Percentiles rank a stretch among this genome's conserved stretches.
These are phyloP conservation scores for Arabidopsis lyrata DNA, from an alignment of 441 rosid species.

Conservation along the genomic window DNA sequence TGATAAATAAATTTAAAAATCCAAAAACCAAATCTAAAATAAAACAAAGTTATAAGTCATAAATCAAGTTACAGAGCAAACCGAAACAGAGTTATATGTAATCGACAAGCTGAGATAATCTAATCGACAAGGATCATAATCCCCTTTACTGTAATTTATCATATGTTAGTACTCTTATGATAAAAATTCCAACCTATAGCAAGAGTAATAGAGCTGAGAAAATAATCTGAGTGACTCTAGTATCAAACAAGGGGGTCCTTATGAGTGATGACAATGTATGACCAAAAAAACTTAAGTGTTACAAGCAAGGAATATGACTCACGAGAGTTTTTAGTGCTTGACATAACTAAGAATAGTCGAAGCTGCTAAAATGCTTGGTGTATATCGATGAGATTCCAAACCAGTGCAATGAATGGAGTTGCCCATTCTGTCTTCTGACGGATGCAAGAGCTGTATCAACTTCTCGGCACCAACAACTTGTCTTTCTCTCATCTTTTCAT, in stretches of 20 bases:
- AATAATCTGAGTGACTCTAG: not conserved
- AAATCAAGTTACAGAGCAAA: no score
- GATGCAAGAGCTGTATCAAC: slow-evolving; percentile 59
- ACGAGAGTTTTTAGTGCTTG: slow-evolving; percentile 38
- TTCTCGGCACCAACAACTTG: slow-evolving; percentile 67
- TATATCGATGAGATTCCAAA: slow-evolving; percentile 34
- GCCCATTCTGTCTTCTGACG: slow-evolving; percentile 43
- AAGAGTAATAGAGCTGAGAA: not conserved
- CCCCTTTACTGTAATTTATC: no score
- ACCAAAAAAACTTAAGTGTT: not conserved
- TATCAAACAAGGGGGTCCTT: not conserved
- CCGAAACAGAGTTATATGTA: no score
- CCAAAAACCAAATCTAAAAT: no score
- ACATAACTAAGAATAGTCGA: slow-evolving; percentile 57
- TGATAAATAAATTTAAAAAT: no score
- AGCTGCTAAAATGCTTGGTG: slow-evolving; percentile 77
- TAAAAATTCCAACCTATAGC: not conserved
- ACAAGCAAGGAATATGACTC: not conserved
- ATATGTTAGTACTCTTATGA: slow-evolving; percentile 2
- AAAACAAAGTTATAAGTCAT: no score
- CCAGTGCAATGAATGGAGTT: slow-evolving; percentile 32
- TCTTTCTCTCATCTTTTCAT: slow-evolving; percentile 51
- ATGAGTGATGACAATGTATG: not conserved
- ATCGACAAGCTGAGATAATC: no score
- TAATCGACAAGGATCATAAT: no score